These are phyloP conservation scores for Aureobasidium lini DNA, from an alignment of 2,329 filamentous ascomycete genomes.

Conservation along the genomic window DNA sequence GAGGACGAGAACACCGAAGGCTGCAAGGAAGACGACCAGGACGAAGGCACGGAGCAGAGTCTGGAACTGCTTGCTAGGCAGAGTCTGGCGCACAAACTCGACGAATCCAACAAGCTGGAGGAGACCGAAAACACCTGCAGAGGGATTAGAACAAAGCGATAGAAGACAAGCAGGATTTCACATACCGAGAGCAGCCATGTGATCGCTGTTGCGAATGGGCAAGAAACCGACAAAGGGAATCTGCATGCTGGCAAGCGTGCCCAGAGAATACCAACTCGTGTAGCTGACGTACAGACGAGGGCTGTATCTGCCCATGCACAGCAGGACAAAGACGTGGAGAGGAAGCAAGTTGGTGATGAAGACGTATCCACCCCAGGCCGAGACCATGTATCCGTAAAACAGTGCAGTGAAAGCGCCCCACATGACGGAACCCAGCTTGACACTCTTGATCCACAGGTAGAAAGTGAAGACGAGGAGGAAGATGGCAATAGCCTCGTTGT, in stretches of 20 bases:
- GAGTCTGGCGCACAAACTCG: constrained; percentile 79
- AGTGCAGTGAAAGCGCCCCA: constrained; percentile 92
- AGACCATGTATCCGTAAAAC: constrained; percentile 99
- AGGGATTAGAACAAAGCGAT: constrained; percentile 16
- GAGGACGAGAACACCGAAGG: constrained; percentile 68
- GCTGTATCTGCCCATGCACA: constrained; percentile 96
- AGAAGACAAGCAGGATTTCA: constrained; percentile 29
- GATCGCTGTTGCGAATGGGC: constrained; percentile 93
- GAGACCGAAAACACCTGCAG: constrained; percentile 65
- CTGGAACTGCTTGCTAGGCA: constrained; percentile 90
- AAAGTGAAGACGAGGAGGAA: constrained; percentile 98
- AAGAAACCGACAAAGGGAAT: constrained; percentile 98
- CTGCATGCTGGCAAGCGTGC: constrained; percentile 96
- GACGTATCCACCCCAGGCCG: constrained; percentile 98
- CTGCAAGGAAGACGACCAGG: constrained; percentile 64
- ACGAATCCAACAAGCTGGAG: constrained; percentile 89
- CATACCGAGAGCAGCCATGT: constrained; percentile 83
- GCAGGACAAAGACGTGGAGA: constrained; percentile 84
- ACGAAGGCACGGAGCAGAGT: constrained; percentile 74
- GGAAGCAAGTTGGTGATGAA: constrained; percentile 98
- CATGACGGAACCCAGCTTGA: constrained; percentile 93
- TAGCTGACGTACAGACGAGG: constrained; percentile 91
- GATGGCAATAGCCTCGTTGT: constrained; percentile 99
- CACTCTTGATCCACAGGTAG: constrained; percentile 96
- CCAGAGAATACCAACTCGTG: constrained; percentile 94